A percentile compares a stretch with the other conserved stretches of the same genome.
phyloP scores from a whole-genome alignment of 257 asterid genomes.

The Knoxia roxburghii region DNA sequence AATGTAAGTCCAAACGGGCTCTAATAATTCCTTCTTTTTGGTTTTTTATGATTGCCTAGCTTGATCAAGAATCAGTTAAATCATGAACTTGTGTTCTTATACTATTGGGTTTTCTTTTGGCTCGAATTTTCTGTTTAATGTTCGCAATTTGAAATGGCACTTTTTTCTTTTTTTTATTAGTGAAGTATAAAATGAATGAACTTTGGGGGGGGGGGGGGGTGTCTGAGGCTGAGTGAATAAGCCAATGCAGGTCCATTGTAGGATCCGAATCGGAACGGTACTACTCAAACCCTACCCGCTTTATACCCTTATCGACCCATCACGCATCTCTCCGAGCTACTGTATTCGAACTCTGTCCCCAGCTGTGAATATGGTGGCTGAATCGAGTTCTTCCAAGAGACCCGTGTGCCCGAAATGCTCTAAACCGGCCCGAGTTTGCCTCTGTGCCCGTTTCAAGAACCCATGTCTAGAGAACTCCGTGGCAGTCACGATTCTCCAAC shows the following conservation, averaged over 20 bases:
- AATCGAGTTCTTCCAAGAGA: slow-evolving; percentile 47
- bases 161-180: no score
- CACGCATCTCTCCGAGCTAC: slow-evolving; percentile 9
- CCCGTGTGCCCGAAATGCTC: slow-evolving; percentile 68
- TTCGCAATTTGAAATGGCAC: background rate
- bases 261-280: slow-evolving; percentile 4
- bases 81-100: background rate
- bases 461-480: slow-evolving; percentile 54
- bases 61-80: background rate
- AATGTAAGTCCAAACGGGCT: no score
- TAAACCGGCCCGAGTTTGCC: slow-evolving; percentile 62
- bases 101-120: background rate
- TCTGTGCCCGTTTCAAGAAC: slow-evolving; percentile 52
- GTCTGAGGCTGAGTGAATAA: background rate
- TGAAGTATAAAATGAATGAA: background rate
- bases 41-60: background rate
- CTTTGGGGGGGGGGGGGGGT: background rate
- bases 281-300: slow-evolving; percentile 14
- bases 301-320: slow-evolving; percentile 21
- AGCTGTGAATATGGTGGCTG: slow-evolving; percentile 39
- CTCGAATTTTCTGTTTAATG: background rate
- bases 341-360: slow-evolving; percentile 20
- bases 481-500: slow-evolving; percentile 71
- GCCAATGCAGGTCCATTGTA: slow-evolving; percentile 2
- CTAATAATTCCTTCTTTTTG: no score